A percentile compares a stretch with the other conserved stretches of the same genome.
phyloP scores from a whole-genome alignment of 805 yeast genomes.

The Nakazawaea molendinolei region DNA sequence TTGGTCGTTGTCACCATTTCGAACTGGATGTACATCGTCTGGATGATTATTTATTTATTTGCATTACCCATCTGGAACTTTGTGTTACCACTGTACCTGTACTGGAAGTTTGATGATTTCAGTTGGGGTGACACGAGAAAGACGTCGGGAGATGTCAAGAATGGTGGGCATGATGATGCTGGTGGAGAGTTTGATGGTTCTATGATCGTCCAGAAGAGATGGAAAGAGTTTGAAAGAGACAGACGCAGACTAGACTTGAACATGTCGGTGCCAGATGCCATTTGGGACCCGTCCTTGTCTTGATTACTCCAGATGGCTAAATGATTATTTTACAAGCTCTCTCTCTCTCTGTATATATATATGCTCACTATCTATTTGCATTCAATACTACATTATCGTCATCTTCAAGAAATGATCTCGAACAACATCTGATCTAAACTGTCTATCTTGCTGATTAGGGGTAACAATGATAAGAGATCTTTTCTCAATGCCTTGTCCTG shows the following conservation, averaged over 20 bases:
- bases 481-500: no score
- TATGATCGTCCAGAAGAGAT: slow-evolving; percentile 80
- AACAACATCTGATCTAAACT: no score
- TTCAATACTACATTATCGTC: no score
- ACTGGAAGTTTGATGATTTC: slow-evolving; percentile 94
- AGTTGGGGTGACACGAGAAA: slow-evolving; percentile 94
- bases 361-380: no score
- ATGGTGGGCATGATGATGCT: slow-evolving; percentile 57
- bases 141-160: slow-evolving; percentile 63
- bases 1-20: slow-evolving; percentile 78
- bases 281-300: slow-evolving; percentile 6
- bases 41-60: slow-evolving; percentile 71
- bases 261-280: not conserved
- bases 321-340: not conserved
- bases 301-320: no score
- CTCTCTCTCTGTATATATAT: not conserved
- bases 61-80: slow-evolving; percentile 96
- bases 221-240: slow-evolving; percentile 90
- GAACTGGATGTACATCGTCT: slow-evolving; percentile 59
- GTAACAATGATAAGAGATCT: no score
- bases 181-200: slow-evolving; percentile 91
- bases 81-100: slow-evolving; percentile 78
- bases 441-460: no score
- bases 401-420: no score
- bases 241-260: slow-evolving; percentile 24